Evolutionary conservation across 2,329 filamentous ascomycete genomes (phyloP).

Genomic region (Epichloe coenophiala): DNA sequence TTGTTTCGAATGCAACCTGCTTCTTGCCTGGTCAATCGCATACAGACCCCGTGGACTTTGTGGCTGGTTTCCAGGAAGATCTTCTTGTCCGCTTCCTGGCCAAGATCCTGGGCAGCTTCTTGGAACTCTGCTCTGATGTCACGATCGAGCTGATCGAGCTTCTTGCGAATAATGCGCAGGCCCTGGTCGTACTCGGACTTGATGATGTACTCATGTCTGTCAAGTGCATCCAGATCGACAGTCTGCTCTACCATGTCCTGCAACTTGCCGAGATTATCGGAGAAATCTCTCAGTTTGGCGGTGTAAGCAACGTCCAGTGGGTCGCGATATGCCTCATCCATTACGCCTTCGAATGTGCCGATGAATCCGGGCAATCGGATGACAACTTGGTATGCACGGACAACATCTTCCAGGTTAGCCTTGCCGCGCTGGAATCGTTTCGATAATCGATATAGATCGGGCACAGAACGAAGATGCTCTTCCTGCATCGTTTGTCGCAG

Average conservation of each 20-base stretch:
- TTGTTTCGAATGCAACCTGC: conserved; percentile 90
- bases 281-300: conserved; percentile 61
- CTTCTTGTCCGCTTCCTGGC: conserved; percentile 94
- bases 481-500: conserved; percentile 93
- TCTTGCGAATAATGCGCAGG: conserved; percentile 76
- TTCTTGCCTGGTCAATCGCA: conserved; percentile 83
- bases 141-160: conserved; percentile 69
- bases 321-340: conserved; percentile 87
- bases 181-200: conserved; percentile 95
- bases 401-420: conserved; percentile 89
- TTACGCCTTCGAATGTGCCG: conserved; percentile 76
- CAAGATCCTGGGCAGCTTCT: conserved; percentile 64
- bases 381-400: conserved; percentile 85
- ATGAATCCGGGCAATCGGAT: conserved; percentile 87
- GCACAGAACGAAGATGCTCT: conserved; percentile 82
- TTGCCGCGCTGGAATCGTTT: conserved; percentile 90
- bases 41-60: conserved; percentile 90
- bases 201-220: conserved; percentile 97
- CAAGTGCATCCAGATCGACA: conserved; percentile 85
- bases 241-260: conserved; percentile 99
- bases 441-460: conserved; percentile 82
- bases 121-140: conserved; percentile 77
- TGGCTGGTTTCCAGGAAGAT: conserved; percentile 87
- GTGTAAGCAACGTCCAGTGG: conserved; percentile 82
- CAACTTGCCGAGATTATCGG: conserved; percentile 68